These are phyloP conservation scores for Wallacemonas sp. DNA, from an alignment of 208 protist species.

Conservation along the genomic window DNA sequence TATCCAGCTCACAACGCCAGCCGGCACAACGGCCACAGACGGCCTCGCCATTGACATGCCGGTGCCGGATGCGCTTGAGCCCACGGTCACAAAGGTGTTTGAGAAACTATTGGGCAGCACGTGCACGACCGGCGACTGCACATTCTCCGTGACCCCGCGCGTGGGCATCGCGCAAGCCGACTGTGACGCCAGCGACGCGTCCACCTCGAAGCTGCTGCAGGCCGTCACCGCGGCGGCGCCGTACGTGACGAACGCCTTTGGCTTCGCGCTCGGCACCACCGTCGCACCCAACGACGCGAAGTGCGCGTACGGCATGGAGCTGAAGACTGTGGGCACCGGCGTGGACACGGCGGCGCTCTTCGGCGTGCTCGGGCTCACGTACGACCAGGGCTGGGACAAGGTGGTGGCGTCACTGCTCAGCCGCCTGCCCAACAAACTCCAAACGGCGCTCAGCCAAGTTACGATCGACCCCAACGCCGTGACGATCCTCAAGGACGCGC, in stretches of 20 bases:
- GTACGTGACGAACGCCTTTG: conserved; percentile 6
- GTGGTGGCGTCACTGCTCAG: conserved; percentile 1
- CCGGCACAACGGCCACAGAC: background rate
- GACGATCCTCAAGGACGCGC: background rate
- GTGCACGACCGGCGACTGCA: background rate
- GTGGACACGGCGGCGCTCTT: conserved; percentile 1
- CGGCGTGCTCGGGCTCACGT: conserved; percentile 2
- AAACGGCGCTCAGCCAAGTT: background rate
- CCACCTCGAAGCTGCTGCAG: conserved; percentile 5
- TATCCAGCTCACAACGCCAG: conserved; percentile 2
- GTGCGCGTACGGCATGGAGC: conserved; percentile 6
- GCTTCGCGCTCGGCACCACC: conserved; percentile 2
- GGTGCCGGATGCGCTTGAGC: background rate
- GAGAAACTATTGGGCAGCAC: background rate
- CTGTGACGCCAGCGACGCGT: background rate
- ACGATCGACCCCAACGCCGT: background rate
- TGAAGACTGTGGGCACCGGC: background rate
- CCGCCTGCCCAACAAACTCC: background rate
- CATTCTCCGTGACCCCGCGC: conserved; percentile 1
- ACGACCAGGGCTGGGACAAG: conserved; percentile 6
- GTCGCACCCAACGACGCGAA: background rate
- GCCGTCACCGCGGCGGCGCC: conserved; percentile 5
- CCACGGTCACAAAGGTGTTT: background rate
- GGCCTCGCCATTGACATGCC: background rate
- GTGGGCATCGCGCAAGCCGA: background rate